These are phyloP conservation scores for Alternaria consortialis DNA, from an alignment of 2,329 filamentous ascomycete genomes.

Conservation along the genomic window DNA sequence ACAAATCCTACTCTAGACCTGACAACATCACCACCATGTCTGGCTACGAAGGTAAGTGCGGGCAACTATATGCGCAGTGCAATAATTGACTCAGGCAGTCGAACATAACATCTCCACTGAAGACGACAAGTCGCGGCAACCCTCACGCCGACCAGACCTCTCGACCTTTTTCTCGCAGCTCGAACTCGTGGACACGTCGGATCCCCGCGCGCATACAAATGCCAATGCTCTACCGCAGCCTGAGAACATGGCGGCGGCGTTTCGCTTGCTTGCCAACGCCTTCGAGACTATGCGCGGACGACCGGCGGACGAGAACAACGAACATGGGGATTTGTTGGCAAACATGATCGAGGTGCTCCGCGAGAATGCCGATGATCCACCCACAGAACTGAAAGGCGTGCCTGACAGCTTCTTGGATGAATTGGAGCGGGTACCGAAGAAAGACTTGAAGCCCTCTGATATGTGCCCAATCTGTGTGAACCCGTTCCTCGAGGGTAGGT, in stretches of 20 bases:
- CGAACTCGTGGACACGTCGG: conserved; percentile 65
- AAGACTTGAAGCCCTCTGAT: conserved; percentile 61
- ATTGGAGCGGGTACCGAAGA: conserved; percentile 67
- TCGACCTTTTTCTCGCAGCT: conserved; percentile 72
- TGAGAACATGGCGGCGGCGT: conserved; percentile 67
- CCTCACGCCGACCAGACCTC: conserved; percentile 67
- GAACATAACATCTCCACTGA: conserved; percentile 59
- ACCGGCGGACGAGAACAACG: conserved; percentile 42
- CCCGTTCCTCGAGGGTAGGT: conserved; percentile 66
- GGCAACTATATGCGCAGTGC: conserved; percentile 11
- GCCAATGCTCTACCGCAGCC: conserved; percentile 68
- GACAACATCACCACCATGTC: conserved; percentile 51
- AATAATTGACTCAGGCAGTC: conserved; percentile 47
- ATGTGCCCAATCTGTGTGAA: conserved; percentile 69
- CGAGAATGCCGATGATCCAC: conserved; percentile 65
- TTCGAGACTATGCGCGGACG: conserved; percentile 65
- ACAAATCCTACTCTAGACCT: conserved; percentile 13
- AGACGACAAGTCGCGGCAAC: conserved; percentile 47
- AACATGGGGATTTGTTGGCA: conserved; percentile 57
- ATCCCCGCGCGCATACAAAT: conserved; percentile 61
- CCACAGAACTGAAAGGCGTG: conserved; percentile 67
- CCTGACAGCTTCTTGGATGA: conserved; percentile 68
- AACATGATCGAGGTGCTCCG: conserved; percentile 66
- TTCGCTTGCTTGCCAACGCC: conserved; percentile 67
- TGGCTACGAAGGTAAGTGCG: conserved; percentile 56